phyloP scores from a whole-genome alignment of 2,329 filamentous ascomycete species.

The Drechslerella dactyloides region DNA sequence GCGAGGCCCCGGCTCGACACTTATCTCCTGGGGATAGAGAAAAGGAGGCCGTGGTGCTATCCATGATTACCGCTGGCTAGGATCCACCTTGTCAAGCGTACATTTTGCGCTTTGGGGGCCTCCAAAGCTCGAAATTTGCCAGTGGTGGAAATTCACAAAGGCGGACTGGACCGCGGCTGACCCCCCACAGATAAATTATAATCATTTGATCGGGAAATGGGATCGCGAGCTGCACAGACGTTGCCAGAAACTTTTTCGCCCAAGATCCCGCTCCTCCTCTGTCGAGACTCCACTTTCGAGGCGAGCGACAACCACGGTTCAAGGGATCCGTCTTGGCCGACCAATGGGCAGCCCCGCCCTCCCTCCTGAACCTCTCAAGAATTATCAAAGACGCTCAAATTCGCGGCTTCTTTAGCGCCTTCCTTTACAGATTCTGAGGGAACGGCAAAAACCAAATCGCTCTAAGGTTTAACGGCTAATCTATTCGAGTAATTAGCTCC shows the following conservation, averaged over 20 bases:
- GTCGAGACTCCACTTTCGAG: conserved; percentile 29
- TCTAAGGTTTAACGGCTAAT: conserved; percentile 34
- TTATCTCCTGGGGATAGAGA: neutral
- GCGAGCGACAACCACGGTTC: conserved; percentile 37
- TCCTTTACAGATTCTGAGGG: conserved; percentile 14
- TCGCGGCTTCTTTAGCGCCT: conserved; percentile 11
- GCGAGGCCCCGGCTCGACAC: neutral
- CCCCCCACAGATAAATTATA: conserved; percentile 28
- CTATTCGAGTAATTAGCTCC: neutral
- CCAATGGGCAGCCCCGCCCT: conserved; percentile 42
- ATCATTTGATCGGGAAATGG: conserved; percentile 18
- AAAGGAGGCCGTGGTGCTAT: neutral
- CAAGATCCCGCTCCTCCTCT: conserved; percentile 12
- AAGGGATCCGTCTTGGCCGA: conserved; percentile 11
- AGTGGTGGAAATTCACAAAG: neutral
- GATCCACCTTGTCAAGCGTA: neutral
- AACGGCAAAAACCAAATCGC: conserved; percentile 32
- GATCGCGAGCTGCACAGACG: conserved; percentile 43
- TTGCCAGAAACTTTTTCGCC: conserved; percentile 13
- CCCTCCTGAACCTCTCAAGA: conserved; percentile 31
- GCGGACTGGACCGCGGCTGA: neutral
- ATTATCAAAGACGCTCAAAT: conserved; percentile 29
- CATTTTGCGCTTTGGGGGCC: neutral
- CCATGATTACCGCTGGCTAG: neutral
- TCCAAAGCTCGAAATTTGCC: neutral